These are phyloP conservation scores for Tolypocladium ovalisporum DNA, from an alignment of 2,329 filamentous ascomycete genomes.

Conservation along the genomic window DNA sequence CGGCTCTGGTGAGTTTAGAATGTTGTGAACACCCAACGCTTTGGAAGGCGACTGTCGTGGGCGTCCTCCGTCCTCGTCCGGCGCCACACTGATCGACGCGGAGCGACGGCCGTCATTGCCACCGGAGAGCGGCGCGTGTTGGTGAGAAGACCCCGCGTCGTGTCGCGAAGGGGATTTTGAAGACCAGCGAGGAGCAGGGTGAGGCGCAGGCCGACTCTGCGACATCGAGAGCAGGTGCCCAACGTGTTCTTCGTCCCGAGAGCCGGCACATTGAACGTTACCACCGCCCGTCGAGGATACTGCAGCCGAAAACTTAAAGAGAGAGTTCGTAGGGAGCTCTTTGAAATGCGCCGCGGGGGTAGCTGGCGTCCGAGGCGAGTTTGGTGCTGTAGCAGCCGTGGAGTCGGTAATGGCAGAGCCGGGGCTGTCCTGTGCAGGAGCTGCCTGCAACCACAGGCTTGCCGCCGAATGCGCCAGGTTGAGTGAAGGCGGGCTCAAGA, in stretches of 20 bases:
- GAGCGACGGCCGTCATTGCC: slow-evolving; percentile 12
- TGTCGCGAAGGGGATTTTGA: slow-evolving; percentile 32
- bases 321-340: slow-evolving; percentile 10
- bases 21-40: slow-evolving; percentile 24
- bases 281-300: slow-evolving; percentile 9
- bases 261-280: slow-evolving; percentile 46
- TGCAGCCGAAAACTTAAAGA: slow-evolving; percentile 11
- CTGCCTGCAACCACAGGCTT: slow-evolving; percentile 24
- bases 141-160: slow-evolving; percentile 14
- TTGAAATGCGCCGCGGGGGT: slow-evolving; percentile 20
- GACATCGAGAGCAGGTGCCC: slow-evolving; percentile 55
- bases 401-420: slow-evolving; percentile 20
- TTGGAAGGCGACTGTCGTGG: slow-evolving; percentile 14
- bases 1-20: slow-evolving; percentile 25
- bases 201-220: slow-evolving; percentile 47
- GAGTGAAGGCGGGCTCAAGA: slow-evolving; percentile 14
- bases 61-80: slow-evolving; percentile 11
- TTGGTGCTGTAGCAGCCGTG: slow-evolving; percentile 18
- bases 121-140: slow-evolving; percentile 8
- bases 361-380: slow-evolving; percentile 22
- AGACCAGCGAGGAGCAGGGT: slow-evolving; percentile 40
- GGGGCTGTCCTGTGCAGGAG: slow-evolving; percentile 18
- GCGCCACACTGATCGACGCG: slow-evolving; percentile 9
- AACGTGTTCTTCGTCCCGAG: slow-evolving; percentile 36
- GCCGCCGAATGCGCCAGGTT: slow-evolving; percentile 22